Evolutionary conservation across 75 land plant genomes (phyloP), one percentile per base, ranked within the genome.

Genomic region (Pseudotsuga menziesii): DNA sequence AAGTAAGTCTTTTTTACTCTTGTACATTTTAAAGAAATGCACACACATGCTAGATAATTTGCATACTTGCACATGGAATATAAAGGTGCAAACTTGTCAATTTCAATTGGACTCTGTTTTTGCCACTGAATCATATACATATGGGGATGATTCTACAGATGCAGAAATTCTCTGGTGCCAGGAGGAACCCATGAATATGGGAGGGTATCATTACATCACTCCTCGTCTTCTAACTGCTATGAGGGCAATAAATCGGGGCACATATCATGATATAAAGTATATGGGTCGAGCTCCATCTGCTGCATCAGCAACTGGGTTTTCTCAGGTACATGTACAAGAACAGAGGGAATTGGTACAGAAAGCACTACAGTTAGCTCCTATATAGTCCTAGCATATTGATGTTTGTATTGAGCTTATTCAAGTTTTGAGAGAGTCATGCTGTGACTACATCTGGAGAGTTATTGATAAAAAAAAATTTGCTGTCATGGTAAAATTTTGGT

Each of bases 131-230:
- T 48, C 12, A 48, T 48, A 11, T 48, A 9, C 54, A 1, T 48
- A 11, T 48, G 54, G 54, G 54, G 54, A 48, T 48, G 54, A 48
- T 48, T 48, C 54, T 48, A 58, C 86, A 95, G 98, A 95, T 81
- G 98, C 98, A 6, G 97, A 95, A 83, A 77, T 95, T 55, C 92
- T 95, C 6, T 93, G 98, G 98, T 93, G 97, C 82, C 98, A 95
- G 64, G 98, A 95, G 78, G 98, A 95, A 79, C 98, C 94, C 29
- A 93, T 93, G 98, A 95, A 95, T 78, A 93, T 93, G 98, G 98
- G 98, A 29, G 92, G 83, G 17, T 95, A 83, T 74, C 76, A 9
- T 27, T 95, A 93, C 74, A 86, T 93, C 8, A 67, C 88, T 54
- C 97, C 94, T 36, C 92, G 94, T 20, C 87, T 95, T 25, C 63